Evolutionary conservation across 768 basidiomycete genomes (phyloP).

Genomic region (Lactifluus hygrophoroides): DNA sequence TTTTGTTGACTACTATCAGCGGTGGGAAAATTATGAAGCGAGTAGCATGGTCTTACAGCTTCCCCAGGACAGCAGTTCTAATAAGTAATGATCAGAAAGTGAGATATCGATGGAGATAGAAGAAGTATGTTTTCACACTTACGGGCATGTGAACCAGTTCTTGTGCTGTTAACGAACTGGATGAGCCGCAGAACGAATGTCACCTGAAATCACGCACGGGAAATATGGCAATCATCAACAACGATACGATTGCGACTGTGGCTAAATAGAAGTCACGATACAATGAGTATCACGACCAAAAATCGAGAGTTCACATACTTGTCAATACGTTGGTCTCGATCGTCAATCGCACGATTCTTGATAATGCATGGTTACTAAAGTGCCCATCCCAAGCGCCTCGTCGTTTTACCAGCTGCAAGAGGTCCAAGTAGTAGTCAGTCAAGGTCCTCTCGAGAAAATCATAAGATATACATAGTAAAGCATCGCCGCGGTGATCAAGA

Average conservation of each 20-base stretch:
- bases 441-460: background rate
- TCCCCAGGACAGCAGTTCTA: slow-evolving; percentile 2
- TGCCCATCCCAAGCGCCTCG: background rate
- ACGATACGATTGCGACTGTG: background rate
- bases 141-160: slow-evolving; percentile 11
- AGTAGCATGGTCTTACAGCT: background rate
- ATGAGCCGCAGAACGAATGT: background rate
- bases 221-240: background rate
- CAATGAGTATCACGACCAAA: background rate
- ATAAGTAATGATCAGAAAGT: background rate
- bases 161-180: background rate
- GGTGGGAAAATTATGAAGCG: background rate
- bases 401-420: background rate
- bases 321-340: slow-evolving; percentile 8
- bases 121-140: too few species aligned
- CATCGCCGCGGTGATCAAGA: background rate
- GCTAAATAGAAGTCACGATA: background rate
- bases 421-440: background rate
- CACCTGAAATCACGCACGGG: background rate
- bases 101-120: background rate
- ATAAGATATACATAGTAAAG: background rate
- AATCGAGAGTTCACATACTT: background rate
- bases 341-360: slow-evolving; percentile 1
- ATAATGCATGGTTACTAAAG: background rate
- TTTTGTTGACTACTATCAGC: background rate